Evolutionary conservation across 139 green algal species (phyloP), one percentile per base, ranked within the genome.

Genomic region (Deuterostichococcus epilithicus): DNA sequence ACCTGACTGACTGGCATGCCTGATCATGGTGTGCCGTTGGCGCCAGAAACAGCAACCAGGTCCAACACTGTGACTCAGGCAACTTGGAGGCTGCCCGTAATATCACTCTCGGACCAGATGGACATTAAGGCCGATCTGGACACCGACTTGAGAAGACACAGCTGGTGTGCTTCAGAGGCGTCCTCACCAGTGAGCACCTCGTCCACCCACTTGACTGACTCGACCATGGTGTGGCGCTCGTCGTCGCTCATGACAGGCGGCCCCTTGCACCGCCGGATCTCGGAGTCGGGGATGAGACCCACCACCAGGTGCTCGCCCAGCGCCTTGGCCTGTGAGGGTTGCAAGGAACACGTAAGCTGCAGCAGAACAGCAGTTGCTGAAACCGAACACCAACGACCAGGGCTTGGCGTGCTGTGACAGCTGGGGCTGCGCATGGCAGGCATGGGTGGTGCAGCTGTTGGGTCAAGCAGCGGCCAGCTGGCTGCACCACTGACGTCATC

Each of bases 191-290:
- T 88, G 36, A 99, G 89, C n/a, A 99, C 89, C 78, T 99, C 96
- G 77, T 98, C 96, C 72, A 99, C 96, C 95, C 96, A 99, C 81
- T 98, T 99, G 23, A 98, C 88, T 37, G 84, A 80, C 32, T 94
- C 85, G 80, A 99, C 95, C 84, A 98, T 87, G 45, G 80, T 81
- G 37, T 86, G 86, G 44, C 96, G 84, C 84, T 99, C 96, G 28
- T 90, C 73, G 37, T 98, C 92, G 70, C 91, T 93, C 82, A 97
- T 86, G 63, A 99, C 92, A 22, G 96, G 96, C 0, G 94, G 94
- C 13, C 87, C 93, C 86, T 98, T 98, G 88, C 87, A 94, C 59
- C 86, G 84, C 76, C 88, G 60, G 73, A 99, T 98, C 89, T 99
- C 96, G 4, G 74, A 81, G 81, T 99, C 96, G 0, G 93, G 91